A percentile compares a stretch with the other conserved stretches of the same genome.
These are phyloP conservation scores for Pleurotus cornucopiae DNA, from an alignment of 768 basidiomycete genomes.

Conservation along the genomic window DNA sequence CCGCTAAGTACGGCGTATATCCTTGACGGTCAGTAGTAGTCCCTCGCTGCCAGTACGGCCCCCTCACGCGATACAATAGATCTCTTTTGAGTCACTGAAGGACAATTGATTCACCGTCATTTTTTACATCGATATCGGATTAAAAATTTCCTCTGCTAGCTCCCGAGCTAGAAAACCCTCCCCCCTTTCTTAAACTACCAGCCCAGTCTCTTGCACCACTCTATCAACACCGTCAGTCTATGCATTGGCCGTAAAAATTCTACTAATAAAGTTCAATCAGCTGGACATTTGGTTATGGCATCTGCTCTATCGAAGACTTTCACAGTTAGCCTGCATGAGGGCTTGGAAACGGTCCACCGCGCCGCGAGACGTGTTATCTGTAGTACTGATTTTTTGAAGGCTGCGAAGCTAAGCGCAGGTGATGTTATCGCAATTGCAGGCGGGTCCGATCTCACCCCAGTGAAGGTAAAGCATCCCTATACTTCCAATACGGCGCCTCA, in stretches of 20 bases:
- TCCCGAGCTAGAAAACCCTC: too few relatives aligned
- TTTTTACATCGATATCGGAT: too few relatives aligned
- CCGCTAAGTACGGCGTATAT: too few relatives aligned
- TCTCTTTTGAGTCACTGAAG: too few relatives aligned
- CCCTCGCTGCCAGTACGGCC: too few relatives aligned
- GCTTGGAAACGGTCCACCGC: constrained; percentile 37
- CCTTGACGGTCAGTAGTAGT: too few relatives aligned
- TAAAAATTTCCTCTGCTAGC: too few relatives aligned
- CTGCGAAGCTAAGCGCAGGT: constrained; percentile 59
- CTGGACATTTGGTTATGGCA: constrained; percentile 4
- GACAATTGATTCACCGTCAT: too few relatives aligned
- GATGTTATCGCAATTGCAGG: constrained; percentile 59
- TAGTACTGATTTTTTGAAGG: constrained; percentile 58
- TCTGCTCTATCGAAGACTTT: constrained; percentile 32
- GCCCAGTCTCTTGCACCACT: too few relatives aligned
- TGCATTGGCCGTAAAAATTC: background rate
- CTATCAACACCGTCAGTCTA: background rate
- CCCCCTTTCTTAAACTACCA: too few relatives aligned
- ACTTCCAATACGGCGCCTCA: background rate
- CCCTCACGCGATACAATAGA: too few relatives aligned
- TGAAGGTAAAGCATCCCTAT: constrained; percentile 21
- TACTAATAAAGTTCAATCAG: too few relatives aligned
- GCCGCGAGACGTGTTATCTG: constrained; percentile 60
- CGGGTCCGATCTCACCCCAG: constrained; percentile 24
- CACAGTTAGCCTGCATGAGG: constrained; percentile 31